phyloP scores from a whole-genome alignment of 2,329 filamentous ascomycete species.

The Colletotrichum sp. region DNA sequence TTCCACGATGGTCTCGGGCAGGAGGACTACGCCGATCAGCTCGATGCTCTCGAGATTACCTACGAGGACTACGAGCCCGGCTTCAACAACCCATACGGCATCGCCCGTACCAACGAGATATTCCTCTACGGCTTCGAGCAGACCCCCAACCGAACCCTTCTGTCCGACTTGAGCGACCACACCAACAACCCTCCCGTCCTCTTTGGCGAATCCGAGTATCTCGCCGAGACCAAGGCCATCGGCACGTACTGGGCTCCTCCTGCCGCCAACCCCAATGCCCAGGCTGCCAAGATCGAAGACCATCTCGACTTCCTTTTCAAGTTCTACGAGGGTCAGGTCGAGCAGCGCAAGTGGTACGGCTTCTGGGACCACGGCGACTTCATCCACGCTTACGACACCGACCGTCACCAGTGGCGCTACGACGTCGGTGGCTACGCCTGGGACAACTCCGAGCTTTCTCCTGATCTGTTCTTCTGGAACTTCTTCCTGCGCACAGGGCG shows the following conservation, averaged over 20 bases:
- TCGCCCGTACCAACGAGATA: slow-evolving; percentile 63
- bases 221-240: slow-evolving; percentile 56
- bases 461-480: slow-evolving; percentile 67
- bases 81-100: slow-evolving; percentile 61
- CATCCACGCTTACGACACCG: slow-evolving; percentile 65
- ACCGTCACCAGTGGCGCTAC: slow-evolving; percentile 66
- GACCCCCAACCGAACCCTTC: slow-evolving; percentile 53
- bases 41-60: slow-evolving; percentile 66
- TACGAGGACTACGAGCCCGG: slow-evolving; percentile 66
- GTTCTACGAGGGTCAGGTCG: slow-evolving; percentile 61
- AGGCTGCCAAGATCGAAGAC: slow-evolving; percentile 48
- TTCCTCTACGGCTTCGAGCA: slow-evolving; percentile 56
- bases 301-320: slow-evolving; percentile 61
- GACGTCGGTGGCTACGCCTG: slow-evolving; percentile 69
- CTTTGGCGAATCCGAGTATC: slow-evolving; percentile 49
- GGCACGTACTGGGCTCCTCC: slow-evolving; percentile 59
- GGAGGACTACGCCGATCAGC: slow-evolving; percentile 60
- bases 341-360: slow-evolving; percentile 66
- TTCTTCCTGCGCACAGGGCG: slow-evolving; percentile 65
- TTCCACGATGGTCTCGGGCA: slow-evolving; percentile 64
- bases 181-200: slow-evolving; percentile 59
- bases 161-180: slow-evolving; percentile 47
- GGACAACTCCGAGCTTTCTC: slow-evolving; percentile 69
- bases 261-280: slow-evolving; percentile 12
- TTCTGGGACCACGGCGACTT: slow-evolving; percentile 68